Base-by-base conservation (phyloP, 2,329 filamentous ascomycete species). In the Fusarium hostae region DNA sequence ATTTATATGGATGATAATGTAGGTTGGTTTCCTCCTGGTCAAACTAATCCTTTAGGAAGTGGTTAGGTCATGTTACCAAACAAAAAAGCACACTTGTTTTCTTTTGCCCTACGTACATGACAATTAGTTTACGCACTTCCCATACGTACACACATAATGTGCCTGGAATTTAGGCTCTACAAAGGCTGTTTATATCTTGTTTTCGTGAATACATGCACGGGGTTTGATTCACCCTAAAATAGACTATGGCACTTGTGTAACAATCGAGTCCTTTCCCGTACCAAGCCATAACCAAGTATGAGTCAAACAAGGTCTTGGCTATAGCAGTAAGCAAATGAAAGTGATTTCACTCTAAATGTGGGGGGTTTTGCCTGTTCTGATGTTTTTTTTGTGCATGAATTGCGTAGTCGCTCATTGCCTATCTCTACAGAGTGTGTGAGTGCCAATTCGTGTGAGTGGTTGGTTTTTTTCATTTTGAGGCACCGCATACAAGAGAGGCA, bases 41-140 rank as follows among this genome's bases (percentile, higher is more conserved):
- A 24, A 39, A n/a, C n/a, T n/a, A n/a, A 22, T 22, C 37, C 26
- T 63, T 37, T 12, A 12, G 41, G 30, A 34, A 43, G 20, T 50
- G 41, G 51, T 43, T 68, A 52, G 64, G 28, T 54, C n/a, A 56
- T 65, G 50, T 44, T 68, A 60, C 64, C 66, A 68, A 48, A 30
- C 52, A 44, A 39, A 39, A 51, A 37, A 37, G 34, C 59, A 56
- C 44, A 39, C 61, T 39, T 59, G 50, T 50, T 35, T 58, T 52
- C 48, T 28, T 13, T 35, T 54, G 39, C 52, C 40, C 37, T 32
- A 48, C 52, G 30, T 39, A 50, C 28, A 34, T 41, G 37, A 40
- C 32, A 64, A 44, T 28, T 30, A 44, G 51, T n/a, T 32, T 37
- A 44, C 20, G 12, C 32, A 40, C 22, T 44, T 41, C 41, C 35